Base-by-base conservation (phyloP, 1,139 yeast species). In the Kurtzmaniella quercitrusa region DNA sequence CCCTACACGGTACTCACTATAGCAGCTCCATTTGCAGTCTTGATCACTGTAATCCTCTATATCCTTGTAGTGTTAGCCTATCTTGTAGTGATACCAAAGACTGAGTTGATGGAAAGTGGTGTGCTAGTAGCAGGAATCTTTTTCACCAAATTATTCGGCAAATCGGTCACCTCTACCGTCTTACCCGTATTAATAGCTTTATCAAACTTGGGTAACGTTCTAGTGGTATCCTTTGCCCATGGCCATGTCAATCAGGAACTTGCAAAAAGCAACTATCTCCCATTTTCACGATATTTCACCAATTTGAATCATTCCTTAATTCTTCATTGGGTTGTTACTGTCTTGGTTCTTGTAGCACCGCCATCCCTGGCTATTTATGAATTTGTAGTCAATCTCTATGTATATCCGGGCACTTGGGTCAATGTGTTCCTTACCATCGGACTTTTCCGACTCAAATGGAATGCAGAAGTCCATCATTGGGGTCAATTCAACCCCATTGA, bases 171-270 rank as follows among this genome's bases (percentile, higher is more conserved):
- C 1, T 57, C 76, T 46, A 73, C 74, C 48, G 78, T 86, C 6
- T 73, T 86, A 25, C 82, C 90, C 0, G 79, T 82, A n/a, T 73
- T 85, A 49, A 88, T 86, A 38, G 88, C 91, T 1, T 65, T 85
- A 34, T 81, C 87, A 49, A 88, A 89, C 23, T 64, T 85, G 39
- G 95, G 95, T 29, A 86, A 86, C 56, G 93, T 86, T 25, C 67
- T 85, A 62, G 82, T 86, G 38, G 94, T 85, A 33, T 81, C 85
- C 29, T 86, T 80, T 58, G 84, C 93, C 1, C 94, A 85, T 57
- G 86, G 89, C 17, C 73, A 89, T 53, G 84, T 85, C 47, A 81
- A 85, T 52, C 89, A 83, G 57, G 90, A 85, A 54, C 67, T 85
- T 45, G 93, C 87, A 12, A 73, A 79, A 50, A 90, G 83, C 56